These are phyloP conservation scores for Alternaria ventricosa DNA, from an alignment of 2,329 filamentous ascomycete species.

Conservation along the genomic window DNA sequence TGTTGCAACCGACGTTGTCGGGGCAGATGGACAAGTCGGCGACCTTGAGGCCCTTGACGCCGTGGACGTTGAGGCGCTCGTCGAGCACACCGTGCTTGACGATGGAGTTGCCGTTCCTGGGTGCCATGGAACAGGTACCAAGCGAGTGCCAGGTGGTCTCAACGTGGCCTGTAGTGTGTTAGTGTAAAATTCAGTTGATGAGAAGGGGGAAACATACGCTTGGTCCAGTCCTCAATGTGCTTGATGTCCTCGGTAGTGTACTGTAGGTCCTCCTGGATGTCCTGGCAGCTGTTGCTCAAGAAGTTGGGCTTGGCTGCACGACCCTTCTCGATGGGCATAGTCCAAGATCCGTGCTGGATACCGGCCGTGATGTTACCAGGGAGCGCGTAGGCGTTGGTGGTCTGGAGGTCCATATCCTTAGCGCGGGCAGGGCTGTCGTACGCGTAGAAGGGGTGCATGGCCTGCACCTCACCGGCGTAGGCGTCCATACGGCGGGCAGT, in stretches of 20 bases:
- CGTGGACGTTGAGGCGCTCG: constrained; percentile 78
- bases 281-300: constrained; percentile 70
- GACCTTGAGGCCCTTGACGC: constrained; percentile 78
- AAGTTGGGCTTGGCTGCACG: constrained; percentile 56
- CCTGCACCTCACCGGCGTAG: constrained; percentile 73
- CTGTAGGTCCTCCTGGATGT: constrained; percentile 67
- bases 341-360: constrained; percentile 77
- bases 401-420: constrained; percentile 75
- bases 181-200: not conserved
- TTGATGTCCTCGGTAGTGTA: constrained; percentile 70
- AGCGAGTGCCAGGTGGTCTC: constrained; percentile 77
- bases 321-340: constrained; percentile 63
- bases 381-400: constrained; percentile 77
- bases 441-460: constrained; percentile 73
- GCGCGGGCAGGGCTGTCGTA: constrained; percentile 73
- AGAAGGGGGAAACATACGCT: constrained; percentile 38
- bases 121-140: constrained; percentile 78
- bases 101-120: constrained; percentile 76
- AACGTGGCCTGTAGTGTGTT: constrained; percentile 58
- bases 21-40: constrained; percentile 78
- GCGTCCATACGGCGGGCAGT: constrained; percentile 79
- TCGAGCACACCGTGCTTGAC: constrained; percentile 81
- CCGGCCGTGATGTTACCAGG: constrained; percentile 73
- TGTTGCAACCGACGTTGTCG: constrained; percentile 71
- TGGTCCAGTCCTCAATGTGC: constrained; percentile 69